phyloP scores from a whole-genome alignment of 1,139 yeast genomes.

The Yamadazyma buinensis region DNA sequence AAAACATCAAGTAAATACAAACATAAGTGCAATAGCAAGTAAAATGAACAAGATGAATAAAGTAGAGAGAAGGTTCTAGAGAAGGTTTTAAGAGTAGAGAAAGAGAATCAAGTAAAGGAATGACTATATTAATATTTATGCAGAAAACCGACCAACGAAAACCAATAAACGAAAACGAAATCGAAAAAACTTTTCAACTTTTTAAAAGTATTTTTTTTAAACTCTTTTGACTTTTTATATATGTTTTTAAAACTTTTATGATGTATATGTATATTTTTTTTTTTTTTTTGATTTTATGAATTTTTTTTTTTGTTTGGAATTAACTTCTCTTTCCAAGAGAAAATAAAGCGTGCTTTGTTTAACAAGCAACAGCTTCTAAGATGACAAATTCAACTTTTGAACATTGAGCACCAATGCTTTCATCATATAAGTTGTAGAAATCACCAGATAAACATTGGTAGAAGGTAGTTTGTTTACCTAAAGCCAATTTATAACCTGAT shows the following conservation, averaged over 20 bases:
- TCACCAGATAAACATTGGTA: slow-evolving; percentile 42
- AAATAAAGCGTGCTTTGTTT: slow-evolving; percentile 8
- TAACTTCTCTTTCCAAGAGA: neutral
- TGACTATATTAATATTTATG: slow-evolving; percentile 3
- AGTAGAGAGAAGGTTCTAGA: too few species aligned
- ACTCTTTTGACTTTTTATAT: too few species aligned
- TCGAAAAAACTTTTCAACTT: neutral
- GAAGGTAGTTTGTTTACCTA: slow-evolving; percentile 36
- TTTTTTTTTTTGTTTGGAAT: neutral
- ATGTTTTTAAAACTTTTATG: too few species aligned
- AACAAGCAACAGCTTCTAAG: slow-evolving; percentile 31
- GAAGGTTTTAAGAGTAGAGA: neutral
- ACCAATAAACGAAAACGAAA: slow-evolving; percentile 1
- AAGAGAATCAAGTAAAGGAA: slow-evolving; percentile 2
- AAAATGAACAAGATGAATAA: too few species aligned
- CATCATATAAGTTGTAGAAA: slow-evolving; percentile 43
- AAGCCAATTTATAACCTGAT: slow-evolving; percentile 31
- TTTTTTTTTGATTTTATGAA: too few species aligned
- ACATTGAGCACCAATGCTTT: slow-evolving; percentile 38
- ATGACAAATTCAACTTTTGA: slow-evolving; percentile 32
- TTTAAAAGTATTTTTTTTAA: neutral
- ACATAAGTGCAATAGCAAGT: slow-evolving; percentile 7
- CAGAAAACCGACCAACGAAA: too few species aligned
- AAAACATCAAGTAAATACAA: slow-evolving; percentile 18
- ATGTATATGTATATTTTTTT: too few species aligned